Conservation (phyloP, 2,329 filamentous ascomycete genomes). For the Epichloe elymi region DNA sequence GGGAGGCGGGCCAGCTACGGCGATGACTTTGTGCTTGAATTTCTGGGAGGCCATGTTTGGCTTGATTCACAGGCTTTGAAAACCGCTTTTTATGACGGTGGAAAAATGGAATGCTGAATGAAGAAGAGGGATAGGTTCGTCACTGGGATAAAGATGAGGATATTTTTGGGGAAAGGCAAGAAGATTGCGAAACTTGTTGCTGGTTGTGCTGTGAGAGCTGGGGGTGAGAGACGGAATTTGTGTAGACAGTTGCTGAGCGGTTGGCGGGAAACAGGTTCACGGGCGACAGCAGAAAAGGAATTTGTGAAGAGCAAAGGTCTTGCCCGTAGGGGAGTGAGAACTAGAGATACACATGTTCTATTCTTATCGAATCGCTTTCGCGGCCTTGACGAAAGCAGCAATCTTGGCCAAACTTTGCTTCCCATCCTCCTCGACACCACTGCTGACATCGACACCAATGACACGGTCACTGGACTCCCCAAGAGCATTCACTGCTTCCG, state of each 20-base stretch:
- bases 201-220: not conserved
- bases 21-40: constrained; percentile 26
- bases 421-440: constrained; percentile 77
- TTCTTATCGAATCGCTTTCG: constrained; percentile 44
- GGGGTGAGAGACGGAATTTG: not conserved
- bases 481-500: constrained; percentile 47
- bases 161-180: not conserved
- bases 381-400: constrained; percentile 61
- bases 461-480: constrained; percentile 49
- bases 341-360: not conserved
- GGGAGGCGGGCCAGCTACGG: constrained; percentile 45
- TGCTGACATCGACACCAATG: constrained; percentile 82
- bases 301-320: not conserved
- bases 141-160: not conserved
- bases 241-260: not conserved
- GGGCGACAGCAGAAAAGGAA: not conserved
- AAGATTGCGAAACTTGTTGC: not conserved
- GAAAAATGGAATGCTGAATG: too few species aligned
- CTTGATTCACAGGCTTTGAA: not conserved
- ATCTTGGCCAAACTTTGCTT: constrained; percentile 75
- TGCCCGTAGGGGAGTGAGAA: too few species aligned
- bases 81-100: too few species aligned
- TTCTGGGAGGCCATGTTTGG: not conserved
- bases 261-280: not conserved
- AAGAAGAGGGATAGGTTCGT: not conserved